Evolutionary conservation across 1,284 basidiomycete species (phyloP).

Genomic region (Cryptococcus hybrid): DNA sequence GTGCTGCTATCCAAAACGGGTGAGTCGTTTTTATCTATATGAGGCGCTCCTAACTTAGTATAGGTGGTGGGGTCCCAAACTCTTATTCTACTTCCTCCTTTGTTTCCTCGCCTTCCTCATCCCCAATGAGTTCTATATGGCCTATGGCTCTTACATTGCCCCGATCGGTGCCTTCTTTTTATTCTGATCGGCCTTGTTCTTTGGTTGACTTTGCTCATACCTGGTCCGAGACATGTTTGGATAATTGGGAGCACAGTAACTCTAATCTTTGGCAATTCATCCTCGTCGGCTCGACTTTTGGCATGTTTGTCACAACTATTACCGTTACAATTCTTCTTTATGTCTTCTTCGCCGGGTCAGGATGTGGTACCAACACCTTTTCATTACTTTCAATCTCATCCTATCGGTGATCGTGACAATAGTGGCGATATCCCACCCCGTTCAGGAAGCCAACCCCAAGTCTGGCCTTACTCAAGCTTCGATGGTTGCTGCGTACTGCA

Average conservation of each 20-base stretch:
- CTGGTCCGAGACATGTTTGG: slow-evolving; percentile 95
- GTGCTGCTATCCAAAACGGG: slow-evolving; percentile 97
- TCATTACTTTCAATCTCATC: slow-evolving; percentile 91
- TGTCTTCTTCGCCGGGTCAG: slow-evolving; percentile 83
- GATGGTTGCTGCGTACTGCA: slow-evolving; percentile 96
- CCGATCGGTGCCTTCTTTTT: slow-evolving; percentile 91
- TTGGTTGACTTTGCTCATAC: slow-evolving; percentile 98
- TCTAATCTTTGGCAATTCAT: slow-evolving; percentile 97
- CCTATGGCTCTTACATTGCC: slow-evolving; percentile 82
- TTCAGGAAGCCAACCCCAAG: slow-evolving; percentile 92
- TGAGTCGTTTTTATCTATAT: slow-evolving; percentile 45
- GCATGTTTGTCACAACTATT: slow-evolving; percentile 80
- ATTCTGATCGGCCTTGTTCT: slow-evolving; percentile 95
- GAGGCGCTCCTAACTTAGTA: background rate
- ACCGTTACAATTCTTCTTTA: slow-evolving; percentile 84
- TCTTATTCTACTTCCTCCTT: slow-evolving; percentile 73
- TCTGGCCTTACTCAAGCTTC: slow-evolving; percentile 93
- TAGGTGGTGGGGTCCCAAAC: slow-evolving; percentile 99
- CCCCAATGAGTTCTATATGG: slow-evolving; percentile 59
- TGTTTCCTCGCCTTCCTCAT: slow-evolving; percentile 86
- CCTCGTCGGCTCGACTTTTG: slow-evolving; percentile 87
- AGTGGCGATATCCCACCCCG: slow-evolving; percentile 76
- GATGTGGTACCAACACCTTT: slow-evolving; percentile 86
- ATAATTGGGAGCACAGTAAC: slow-evolving; percentile 85
- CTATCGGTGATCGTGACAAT: slow-evolving; percentile 78